phyloP scores from a whole-genome alignment of 192 early-diverging fungal species.

The Gamsiella multidivaricata region DNA sequence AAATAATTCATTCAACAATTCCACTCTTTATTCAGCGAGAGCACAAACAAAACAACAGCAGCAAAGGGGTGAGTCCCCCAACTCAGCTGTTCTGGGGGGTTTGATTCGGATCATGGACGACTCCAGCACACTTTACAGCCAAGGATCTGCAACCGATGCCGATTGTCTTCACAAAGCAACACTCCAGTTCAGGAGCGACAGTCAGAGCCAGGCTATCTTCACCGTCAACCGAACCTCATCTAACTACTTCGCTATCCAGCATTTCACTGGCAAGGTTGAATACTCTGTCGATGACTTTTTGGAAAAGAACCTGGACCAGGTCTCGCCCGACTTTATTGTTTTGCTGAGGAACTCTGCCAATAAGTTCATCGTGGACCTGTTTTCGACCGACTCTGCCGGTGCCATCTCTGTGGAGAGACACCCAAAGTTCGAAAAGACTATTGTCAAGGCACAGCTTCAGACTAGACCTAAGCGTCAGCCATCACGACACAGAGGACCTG shows the following conservation, averaged over 20 bases:
- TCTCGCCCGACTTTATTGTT: conserved; percentile 86
- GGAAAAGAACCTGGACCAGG: conserved; percentile 78
- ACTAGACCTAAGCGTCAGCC: conserved; percentile 79
- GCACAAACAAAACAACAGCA: conserved; percentile 19
- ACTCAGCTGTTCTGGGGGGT: conserved; percentile 53
- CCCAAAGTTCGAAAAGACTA: conserved; percentile 75
- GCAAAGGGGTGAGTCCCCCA: conserved; percentile 14
- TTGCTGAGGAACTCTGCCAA: conserved; percentile 80
- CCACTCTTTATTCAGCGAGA: conserved; percentile 9
- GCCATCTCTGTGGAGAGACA: conserved; percentile 77
- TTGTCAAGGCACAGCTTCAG: conserved; percentile 81
- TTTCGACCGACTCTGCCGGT: conserved; percentile 68
- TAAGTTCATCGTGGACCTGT: conserved; percentile 78
- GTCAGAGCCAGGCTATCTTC: conserved; percentile 53
- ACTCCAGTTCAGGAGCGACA: conserved; percentile 48
- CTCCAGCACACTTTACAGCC: conserved; percentile 57
- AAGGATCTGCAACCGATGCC: conserved; percentile 59
- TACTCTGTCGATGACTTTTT: conserved; percentile 86
- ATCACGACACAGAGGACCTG: conserved; percentile 43
- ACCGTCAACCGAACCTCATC: conserved; percentile 48
- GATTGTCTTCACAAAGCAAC: conserved; percentile 55
- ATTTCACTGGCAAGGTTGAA: conserved; percentile 76
- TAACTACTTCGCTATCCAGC: conserved; percentile 77
- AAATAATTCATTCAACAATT: neutral
- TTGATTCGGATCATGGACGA: conserved; percentile 59